Conservation (phyloP, 2,329 filamentous ascomycete genomes). For the Fusarium sp. region DNA sequence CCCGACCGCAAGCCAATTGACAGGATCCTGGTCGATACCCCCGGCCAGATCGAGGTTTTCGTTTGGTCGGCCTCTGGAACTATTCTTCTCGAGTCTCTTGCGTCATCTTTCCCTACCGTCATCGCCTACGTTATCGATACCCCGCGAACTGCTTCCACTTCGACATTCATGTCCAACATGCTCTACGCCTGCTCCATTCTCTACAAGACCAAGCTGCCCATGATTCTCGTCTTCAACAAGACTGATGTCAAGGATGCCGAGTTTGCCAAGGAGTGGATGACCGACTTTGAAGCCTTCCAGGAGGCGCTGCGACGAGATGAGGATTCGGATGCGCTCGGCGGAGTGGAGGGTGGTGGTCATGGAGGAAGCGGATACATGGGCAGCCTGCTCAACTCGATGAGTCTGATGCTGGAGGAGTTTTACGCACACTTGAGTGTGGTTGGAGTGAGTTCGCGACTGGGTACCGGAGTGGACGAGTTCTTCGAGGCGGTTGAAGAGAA, state of each 20-base stretch:
- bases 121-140: constrained; percentile 99
- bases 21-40: constrained; percentile 93
- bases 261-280: constrained; percentile 99
- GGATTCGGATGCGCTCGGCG: constrained; percentile 79
- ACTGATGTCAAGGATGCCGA: constrained; percentile 92
- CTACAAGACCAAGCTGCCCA: constrained; percentile 98
- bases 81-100: constrained; percentile 92
- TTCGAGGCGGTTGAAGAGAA: constrained; percentile 91
- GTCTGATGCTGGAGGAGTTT: constrained; percentile 95
- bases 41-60: constrained; percentile 98
- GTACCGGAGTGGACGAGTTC: constrained; percentile 91
- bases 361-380: constrained; percentile 96
- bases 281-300: constrained; percentile 97
- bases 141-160: constrained; percentile 90
- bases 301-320: constrained; percentile 85
- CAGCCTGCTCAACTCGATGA: constrained; percentile 96
- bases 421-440: constrained; percentile 95
- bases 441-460: constrained; percentile 92
- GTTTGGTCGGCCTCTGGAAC: constrained; percentile 97
- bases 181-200: constrained; percentile 98
- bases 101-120: constrained; percentile 94
- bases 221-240: constrained; percentile 99
- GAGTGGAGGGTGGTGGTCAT: constrained; percentile 74
- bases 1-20: constrained; percentile 74
- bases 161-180: constrained; percentile 99